Evolutionary conservation across 225 moss, liverwort and hornwort species (phyloP), one percentile per base, ranked within the genome.

Genomic region (Bryum argenteum): DNA sequence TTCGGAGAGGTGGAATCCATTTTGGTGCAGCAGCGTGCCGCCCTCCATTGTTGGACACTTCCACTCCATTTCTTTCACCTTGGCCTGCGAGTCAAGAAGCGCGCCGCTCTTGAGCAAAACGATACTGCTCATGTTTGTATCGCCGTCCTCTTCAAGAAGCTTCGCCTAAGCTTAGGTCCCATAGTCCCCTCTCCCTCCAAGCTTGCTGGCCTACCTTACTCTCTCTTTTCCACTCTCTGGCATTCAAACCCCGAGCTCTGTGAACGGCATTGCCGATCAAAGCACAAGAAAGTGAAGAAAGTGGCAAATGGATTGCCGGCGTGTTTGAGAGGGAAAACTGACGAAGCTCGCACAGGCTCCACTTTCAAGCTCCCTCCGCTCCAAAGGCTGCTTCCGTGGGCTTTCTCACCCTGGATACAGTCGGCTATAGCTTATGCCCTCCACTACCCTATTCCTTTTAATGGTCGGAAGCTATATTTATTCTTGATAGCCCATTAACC

Each of bases 1-100:
- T 76, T 79, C 86, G 42, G 83, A 73, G 41, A 76, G 26, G 20
- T 79, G 81, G 44, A 74, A 76, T 21, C 82, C 82, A 58, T 80
- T 82, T 43, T 71, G 76, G 54, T 75, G 81, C 39, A 87, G 81
- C 39, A 87, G 19, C 44, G 45, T 67, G 9, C 78, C 78, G 47
- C 67, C 78, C 51, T 76, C 87, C 63, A 79, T 47, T 44, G 58
- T 67, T 8, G 73, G 47, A 43, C 81, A 75, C 62, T 74, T 76
- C 87, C 83, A 83, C 24, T 75, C 78, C 10, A 52, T 71, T 39
- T 78, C 80, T 37, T 63, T 75, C 11, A 8, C 44, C 74, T 77
- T 66, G 54, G 17, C 65, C 73, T 59, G 65, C 45, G 63, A 47
- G 12, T 63, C 78, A 52, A 68, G 54, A 71, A 76, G 47, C 68